Conservation (phyloP, 345 rosid species). For the Rubroshorea leprosula region DNA sequence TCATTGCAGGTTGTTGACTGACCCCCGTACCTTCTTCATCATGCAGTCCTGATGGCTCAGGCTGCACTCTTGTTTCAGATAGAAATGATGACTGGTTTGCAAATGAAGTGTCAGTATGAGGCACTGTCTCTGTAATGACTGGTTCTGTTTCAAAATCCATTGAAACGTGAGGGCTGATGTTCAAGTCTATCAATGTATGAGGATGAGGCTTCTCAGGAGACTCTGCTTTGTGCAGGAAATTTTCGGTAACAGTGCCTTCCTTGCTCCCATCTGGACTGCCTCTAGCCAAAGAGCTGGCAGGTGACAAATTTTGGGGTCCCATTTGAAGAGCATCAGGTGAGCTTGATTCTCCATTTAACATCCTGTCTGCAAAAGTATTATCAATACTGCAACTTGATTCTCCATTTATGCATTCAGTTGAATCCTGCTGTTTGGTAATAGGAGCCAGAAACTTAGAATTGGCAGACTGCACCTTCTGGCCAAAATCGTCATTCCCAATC, state of each 20-base stretch:
- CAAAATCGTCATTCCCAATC: conserved; percentile 13
- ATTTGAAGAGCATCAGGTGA: conserved; percentile 26
- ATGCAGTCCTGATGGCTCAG: conserved; percentile 14
- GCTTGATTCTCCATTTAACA: conserved; percentile 24
- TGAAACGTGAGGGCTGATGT: conserved; percentile 40
- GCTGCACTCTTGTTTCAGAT: conserved; percentile 23
- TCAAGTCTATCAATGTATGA: conserved; percentile 43
- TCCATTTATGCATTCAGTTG: conserved; percentile 30
- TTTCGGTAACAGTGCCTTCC: conserved; percentile 20
- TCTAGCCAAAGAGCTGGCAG: conserved; percentile 34
- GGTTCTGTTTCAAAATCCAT: conserved; percentile 28
- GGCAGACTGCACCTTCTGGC: conserved; percentile 24
- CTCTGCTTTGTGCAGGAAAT: conserved; percentile 14
- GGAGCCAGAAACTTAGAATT: conserved; percentile 25
- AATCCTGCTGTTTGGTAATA: conserved; percentile 20
- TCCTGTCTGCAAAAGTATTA: conserved; percentile 22
- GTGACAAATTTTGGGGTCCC: conserved; percentile 30
- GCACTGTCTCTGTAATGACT: conserved; percentile 20
- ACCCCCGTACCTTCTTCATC: conserved; percentile 3
- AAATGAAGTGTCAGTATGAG: conserved; percentile 28
- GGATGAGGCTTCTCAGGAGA: conserved; percentile 24
- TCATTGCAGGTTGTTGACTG: not conserved
- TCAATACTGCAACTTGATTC: conserved; percentile 35
- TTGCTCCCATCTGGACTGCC: conserved; percentile 30
- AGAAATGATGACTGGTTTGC: conserved; percentile 23